Evolutionary conservation across 2,329 filamentous ascomycete genomes (phyloP), one percentile per base, ranked within the genome.

Genomic region (Clonostachys sp.): DNA sequence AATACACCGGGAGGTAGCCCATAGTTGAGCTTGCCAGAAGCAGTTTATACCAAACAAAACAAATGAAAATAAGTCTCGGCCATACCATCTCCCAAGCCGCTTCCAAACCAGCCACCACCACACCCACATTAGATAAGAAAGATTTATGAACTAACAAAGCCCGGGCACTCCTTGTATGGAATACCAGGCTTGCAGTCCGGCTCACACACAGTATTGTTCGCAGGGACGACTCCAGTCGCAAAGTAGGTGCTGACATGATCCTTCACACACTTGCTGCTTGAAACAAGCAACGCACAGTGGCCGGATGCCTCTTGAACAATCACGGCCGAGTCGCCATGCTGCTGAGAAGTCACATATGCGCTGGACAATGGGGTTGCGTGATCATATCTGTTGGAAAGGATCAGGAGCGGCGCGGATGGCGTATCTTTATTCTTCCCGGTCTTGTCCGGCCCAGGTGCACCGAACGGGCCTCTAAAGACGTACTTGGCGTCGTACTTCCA

Each of bases 331-430:
- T 58, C 60, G 2, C 59, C 58, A 41, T 66, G 61, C 8, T 45
- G 16, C 35, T 41, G 45, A 6, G 58, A 53, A 55, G 61, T 63
- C 39, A 46, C 47, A 5, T 50, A 69, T 59, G 57, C 72, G 65
- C 48, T 64, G 45, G 45, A 39, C 36, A 70, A 51, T 6, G 74
- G 74, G 20, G 74, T 77, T 9, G 74, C 67, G 13, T 74, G 74
- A 47, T 77, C 74, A 6, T 67, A 61, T 6, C 61, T 51, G 46
- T 68, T 71, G 9, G 65, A 62, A 5, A 76, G 51, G 55, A 74
- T 74, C 24, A 77, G 55, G 24, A 76, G 50, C 5, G 74, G 73
- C 5, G 67, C 67, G 1, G 59, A 57, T 1, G 73, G 72, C 40
- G 53, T 60, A 8, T 58, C 66, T 10, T 30, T 30, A 3, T 51